Evolutionary conservation across 2,329 filamentous ascomycete genomes (phyloP).

Genomic region (Monilinia fructicola): DNA sequence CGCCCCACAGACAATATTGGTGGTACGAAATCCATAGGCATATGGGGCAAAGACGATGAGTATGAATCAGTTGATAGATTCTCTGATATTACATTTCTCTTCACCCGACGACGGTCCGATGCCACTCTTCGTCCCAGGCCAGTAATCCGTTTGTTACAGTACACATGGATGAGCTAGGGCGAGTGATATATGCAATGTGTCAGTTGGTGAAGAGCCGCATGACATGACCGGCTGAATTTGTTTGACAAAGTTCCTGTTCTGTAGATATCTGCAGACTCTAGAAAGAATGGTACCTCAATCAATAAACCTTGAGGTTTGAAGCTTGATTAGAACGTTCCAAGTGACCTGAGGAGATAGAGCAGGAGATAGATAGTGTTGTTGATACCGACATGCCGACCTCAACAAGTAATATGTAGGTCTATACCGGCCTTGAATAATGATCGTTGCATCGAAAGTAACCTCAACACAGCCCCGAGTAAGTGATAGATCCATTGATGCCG

Average conservation of each 20-base stretch:
- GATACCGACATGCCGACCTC: not conserved
- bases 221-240: constrained; percentile 18
- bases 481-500: not conserved
- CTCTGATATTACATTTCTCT: constrained; percentile 5
- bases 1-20: not conserved
- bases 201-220: constrained; percentile 11
- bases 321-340: not conserved
- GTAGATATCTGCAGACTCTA: constrained; percentile 20
- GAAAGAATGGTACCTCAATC: not conserved
- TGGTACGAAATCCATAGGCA: constrained; percentile 7
- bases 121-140: not conserved
- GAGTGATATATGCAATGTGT: constrained; percentile 5
- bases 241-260: not conserved
- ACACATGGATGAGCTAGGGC: constrained; percentile 1
- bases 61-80: constrained; percentile 9
- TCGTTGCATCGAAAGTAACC: not conserved
- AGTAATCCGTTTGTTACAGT: not conserved
- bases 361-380: not conserved
- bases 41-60: constrained; percentile 10
- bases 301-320: not conserved
- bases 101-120: constrained; percentile 21
- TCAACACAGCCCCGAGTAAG: not conserved
- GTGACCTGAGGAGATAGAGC: not conserved
- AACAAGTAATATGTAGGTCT: not conserved
- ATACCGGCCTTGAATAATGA: not conserved